Evolutionary conservation across 2,329 filamentous ascomycete species (phyloP), one percentile per base, ranked within the genome.

Genomic region (Rutstroemia sp.): DNA sequence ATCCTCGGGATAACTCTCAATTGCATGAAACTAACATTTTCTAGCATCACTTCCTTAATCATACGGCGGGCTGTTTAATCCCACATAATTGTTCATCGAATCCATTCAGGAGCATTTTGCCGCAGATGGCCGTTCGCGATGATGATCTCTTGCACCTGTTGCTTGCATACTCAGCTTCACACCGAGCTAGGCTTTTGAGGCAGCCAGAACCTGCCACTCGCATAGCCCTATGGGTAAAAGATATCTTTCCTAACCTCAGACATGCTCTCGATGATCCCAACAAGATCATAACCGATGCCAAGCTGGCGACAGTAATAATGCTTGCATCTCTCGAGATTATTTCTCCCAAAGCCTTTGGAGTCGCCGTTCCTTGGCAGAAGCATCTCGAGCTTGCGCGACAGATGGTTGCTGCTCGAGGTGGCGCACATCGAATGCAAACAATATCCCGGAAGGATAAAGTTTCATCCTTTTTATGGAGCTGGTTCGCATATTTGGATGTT

Each of bases 401-500:
- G 64, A 82, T 95, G 63, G 91, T 92, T 64, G 75, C 83, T 14
- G 79, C 83, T 3, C 82, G 87, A 6, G 78, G 79, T 42, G 81
- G 83, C 19, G 77, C 82, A 9, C 77, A 80, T 51, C 72, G 76
- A 27, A 78, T 79, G 62, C 70, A 71, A 55, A 63, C 55, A 12
- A 59, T 71, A 64, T 77, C 73, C 63, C 70, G 76, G 55, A 65
- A 78, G 65, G 77, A 84, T 65, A 75, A 81, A 65, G 76, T 88
- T 54, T 78, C 84, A 54, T 86, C 86, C 53, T 94, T 95, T 66
- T 77, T 94, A 9, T 85, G 82, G 62, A 83, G 87, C 57, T 95
- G 89, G 89, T 87, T 94, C 61, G 87, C 86, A 1, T 94, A 94
- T 70, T 78, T 95, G 19, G 89, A 94, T 66, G 83, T 94, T 1